Evolutionary conservation across 1,139 yeast genomes (phyloP).

Genomic region (Saccharomyces hybrid): DNA sequence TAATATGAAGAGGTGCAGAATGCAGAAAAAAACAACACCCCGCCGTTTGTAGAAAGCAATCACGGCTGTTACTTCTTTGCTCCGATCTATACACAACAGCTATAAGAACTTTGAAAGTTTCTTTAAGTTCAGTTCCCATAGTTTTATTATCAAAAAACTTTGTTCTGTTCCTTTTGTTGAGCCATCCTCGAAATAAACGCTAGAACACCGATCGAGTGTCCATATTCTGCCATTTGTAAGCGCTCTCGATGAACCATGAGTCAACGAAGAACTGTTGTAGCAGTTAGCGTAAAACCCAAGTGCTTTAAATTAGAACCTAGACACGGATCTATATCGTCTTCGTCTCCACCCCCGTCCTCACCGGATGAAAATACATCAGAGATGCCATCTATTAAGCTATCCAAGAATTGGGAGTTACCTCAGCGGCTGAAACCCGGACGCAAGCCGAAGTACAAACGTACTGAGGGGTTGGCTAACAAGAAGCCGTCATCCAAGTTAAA

Average conservation of each 20-base stretch:
- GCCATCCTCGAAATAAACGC: not conserved
- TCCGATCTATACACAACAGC: not conserved
- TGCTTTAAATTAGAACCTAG: slow-evolving; percentile 12
- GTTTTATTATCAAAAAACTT: not conserved
- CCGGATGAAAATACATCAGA: not conserved
- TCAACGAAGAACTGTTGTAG: not conserved
- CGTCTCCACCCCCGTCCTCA: not conserved
- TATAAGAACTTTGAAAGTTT: not conserved
- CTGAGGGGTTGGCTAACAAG: not conserved
- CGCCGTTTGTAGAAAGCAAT: not conserved
- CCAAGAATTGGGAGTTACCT: slow-evolving; percentile 17
- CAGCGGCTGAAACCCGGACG: slow-evolving; percentile 15
- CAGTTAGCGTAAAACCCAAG: slow-evolving; percentile 1
- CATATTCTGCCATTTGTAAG: not conserved
- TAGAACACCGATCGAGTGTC: too few relatives aligned
- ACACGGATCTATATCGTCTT: not conserved
- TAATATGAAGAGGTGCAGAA: not conserved
- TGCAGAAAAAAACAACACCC: too few relatives aligned
- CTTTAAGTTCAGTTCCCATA: not conserved
- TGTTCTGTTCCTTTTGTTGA: not conserved
- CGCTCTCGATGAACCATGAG: not conserved
- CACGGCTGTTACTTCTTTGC: not conserved
- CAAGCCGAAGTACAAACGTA: slow-evolving; percentile 5
- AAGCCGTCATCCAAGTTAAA: not conserved
- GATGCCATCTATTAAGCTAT: slow-evolving; percentile 14